Percentiles rank a stretch among this genome's conserved stretches.
phyloP scores from a whole-genome alignment of 1,139 yeast genomes.

The Geotrichum aggregatum region DNA sequence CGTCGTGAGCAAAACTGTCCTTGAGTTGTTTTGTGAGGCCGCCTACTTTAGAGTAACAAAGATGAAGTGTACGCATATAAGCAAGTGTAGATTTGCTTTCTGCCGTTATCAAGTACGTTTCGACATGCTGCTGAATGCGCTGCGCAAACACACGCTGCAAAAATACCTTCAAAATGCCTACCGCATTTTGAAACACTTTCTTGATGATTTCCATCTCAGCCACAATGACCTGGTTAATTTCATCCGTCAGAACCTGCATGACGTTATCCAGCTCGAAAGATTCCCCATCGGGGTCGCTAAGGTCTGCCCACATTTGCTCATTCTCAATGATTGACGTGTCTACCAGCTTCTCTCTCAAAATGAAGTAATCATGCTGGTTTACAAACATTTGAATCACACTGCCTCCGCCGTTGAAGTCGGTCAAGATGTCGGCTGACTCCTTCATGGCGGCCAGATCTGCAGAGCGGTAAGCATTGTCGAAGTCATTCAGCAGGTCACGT shows the following conservation, averaged over 20 bases:
- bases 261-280: constrained; percentile 41
- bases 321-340: constrained; percentile 38
- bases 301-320: constrained; percentile 44
- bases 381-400: constrained; percentile 81
- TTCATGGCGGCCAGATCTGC: constrained; percentile 68
- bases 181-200: constrained; percentile 66
- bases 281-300: constrained; percentile 47
- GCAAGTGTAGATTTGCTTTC: constrained; percentile 64
- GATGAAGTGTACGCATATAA: constrained; percentile 71
- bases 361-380: constrained; percentile 70
- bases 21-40: constrained; percentile 64
- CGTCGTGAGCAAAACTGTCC: constrained; percentile 44
- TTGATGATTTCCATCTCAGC: constrained; percentile 70
- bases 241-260: constrained; percentile 41
- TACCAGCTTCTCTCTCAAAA: constrained; percentile 47
- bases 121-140: constrained; percentile 58
- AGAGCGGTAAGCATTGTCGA: constrained; percentile 44
- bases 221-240: constrained; percentile 48
- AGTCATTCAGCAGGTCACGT: constrained; percentile 44
- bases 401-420: constrained; percentile 80
- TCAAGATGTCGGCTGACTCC: constrained; percentile 72
- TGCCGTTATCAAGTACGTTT: constrained; percentile 59
- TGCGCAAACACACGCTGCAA: constrained; percentile 77
- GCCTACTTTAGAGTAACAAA: constrained; percentile 56
- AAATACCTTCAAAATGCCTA: constrained; percentile 64